These are phyloP conservation scores for Candida albicans DNA, from an alignment of 1,139 yeast genomes.

Conservation along the genomic window DNA sequence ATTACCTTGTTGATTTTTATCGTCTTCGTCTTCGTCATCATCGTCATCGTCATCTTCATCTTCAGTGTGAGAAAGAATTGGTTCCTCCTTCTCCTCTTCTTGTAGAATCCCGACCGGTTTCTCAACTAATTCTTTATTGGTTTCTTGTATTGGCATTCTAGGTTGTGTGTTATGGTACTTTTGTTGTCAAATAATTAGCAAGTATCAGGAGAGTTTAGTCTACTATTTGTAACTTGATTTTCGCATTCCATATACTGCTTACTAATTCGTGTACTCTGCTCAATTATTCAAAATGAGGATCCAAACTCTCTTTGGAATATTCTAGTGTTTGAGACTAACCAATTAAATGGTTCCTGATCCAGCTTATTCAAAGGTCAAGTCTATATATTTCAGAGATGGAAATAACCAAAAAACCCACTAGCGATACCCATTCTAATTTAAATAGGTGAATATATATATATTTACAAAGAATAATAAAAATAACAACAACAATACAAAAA, in stretches of 20 bases:
- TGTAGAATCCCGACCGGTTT: neutral
- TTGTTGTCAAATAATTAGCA: neutral
- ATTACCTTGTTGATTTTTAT: slow-evolving; percentile 18
- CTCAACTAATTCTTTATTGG: slow-evolving; percentile 1
- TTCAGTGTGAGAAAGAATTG: slow-evolving; percentile 19
- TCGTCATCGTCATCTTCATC: slow-evolving; percentile 28
- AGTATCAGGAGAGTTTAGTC: too few species aligned
- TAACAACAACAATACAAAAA: too few species aligned
- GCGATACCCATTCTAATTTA: neutral
- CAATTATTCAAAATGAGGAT: too few species aligned
- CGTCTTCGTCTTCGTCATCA: slow-evolving; percentile 26
- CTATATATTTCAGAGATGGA: too few species aligned
- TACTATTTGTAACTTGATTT: too few species aligned
- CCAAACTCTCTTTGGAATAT: too few species aligned
- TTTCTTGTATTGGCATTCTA: neutral
- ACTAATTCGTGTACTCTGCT: too few species aligned
- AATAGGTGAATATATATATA: too few species aligned
- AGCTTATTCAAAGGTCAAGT: neutral
- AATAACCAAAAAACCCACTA: neutral
- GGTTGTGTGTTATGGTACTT: neutral
- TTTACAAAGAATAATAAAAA: too few species aligned
- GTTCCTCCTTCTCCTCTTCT: neutral
- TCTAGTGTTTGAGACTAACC: neutral
- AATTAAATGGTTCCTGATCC: slow-evolving; percentile 1
- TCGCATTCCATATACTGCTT: too few species aligned